phyloP scores from a whole-genome alignment of 78 protist species.

The Dictyostelium discoideum region DNA sequence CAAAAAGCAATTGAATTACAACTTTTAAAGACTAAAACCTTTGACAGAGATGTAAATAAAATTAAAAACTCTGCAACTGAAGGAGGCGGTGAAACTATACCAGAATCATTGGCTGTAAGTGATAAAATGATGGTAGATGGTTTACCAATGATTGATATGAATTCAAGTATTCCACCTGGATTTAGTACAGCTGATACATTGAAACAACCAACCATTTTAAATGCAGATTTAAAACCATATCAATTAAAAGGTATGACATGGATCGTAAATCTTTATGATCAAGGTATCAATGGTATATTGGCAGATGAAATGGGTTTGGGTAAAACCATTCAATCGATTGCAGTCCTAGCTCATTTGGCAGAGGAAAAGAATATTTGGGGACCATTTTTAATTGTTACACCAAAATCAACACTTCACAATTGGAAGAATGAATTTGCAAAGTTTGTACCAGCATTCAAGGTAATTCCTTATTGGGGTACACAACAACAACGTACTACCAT shows the following conservation, averaged over 20 bases:
- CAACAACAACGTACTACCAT: constrained; percentile 60
- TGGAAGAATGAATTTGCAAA: constrained; percentile 93
- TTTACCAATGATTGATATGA: background rate
- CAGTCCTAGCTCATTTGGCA: constrained; percentile 91
- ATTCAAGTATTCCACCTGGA: constrained; percentile 12
- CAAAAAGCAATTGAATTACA: constrained; percentile 59
- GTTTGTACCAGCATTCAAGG: constrained; percentile 90
- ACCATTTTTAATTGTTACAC: constrained; percentile 95
- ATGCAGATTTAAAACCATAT: constrained; percentile 90
- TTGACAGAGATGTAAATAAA: constrained; percentile 53
- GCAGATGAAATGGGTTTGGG: constrained; percentile 97
- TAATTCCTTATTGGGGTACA: constrained; percentile 65
- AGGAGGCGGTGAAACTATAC: background rate
- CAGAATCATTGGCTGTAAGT: background rate
- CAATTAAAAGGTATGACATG: constrained; percentile 98
- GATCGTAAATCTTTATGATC: constrained; percentile 90
- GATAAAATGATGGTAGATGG: background rate
- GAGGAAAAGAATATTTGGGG: constrained; percentile 80
- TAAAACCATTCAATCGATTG: constrained; percentile 96
- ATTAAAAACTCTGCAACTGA: background rate
- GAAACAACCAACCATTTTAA: constrained; percentile 70
- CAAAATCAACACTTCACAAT: constrained; percentile 94
- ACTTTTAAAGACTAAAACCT: constrained; percentile 7
- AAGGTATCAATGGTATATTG: constrained; percentile 97
- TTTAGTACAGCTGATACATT: constrained; percentile 8